Conservation (phyloP, 2,329 filamentous ascomycete species). For the Sporothrix inflata region DNA sequence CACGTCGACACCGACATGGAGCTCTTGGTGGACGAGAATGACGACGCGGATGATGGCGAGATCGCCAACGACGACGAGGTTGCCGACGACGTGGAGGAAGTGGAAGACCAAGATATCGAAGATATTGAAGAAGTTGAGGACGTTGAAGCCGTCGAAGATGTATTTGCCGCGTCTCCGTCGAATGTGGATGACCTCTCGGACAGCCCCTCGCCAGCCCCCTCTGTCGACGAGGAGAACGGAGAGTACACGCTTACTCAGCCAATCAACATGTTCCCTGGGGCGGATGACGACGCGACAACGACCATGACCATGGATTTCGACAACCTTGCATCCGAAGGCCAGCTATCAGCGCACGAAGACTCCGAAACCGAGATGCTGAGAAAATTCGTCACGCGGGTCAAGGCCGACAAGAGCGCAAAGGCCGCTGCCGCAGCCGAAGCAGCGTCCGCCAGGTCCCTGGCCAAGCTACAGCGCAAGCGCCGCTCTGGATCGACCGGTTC, state of each 20-base stretch:
- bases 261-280: slow-evolving; percentile 23
- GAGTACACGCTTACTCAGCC: slow-evolving; percentile 30
- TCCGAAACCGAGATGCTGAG: slow-evolving; percentile 43
- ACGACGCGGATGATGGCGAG: neutral
- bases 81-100: neutral
- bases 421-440: slow-evolving; percentile 37
- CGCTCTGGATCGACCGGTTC: slow-evolving; percentile 38
- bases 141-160: neutral
- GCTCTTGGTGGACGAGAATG: neutral
- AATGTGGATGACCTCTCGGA: neutral
- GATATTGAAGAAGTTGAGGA: neutral
- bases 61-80: neutral
- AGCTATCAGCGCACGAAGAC: slow-evolving; percentile 38
- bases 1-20: slow-evolving; percentile 3
- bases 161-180: neutral
- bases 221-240: slow-evolving; percentile 7
- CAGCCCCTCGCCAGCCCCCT: slow-evolving; percentile 10
- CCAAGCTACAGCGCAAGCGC: slow-evolving; percentile 35
- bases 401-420: slow-evolving; percentile 42
- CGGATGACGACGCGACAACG: slow-evolving; percentile 35
- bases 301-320: slow-evolving; percentile 32
- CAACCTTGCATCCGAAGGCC: slow-evolving; percentile 11
- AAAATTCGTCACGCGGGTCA: slow-evolving; percentile 43
- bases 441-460: neutral
- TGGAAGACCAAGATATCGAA: neutral